Evolutionary conservation across 352 stramenopile genomes (phyloP).

Genomic region (Thalassiosira exigua): DNA sequence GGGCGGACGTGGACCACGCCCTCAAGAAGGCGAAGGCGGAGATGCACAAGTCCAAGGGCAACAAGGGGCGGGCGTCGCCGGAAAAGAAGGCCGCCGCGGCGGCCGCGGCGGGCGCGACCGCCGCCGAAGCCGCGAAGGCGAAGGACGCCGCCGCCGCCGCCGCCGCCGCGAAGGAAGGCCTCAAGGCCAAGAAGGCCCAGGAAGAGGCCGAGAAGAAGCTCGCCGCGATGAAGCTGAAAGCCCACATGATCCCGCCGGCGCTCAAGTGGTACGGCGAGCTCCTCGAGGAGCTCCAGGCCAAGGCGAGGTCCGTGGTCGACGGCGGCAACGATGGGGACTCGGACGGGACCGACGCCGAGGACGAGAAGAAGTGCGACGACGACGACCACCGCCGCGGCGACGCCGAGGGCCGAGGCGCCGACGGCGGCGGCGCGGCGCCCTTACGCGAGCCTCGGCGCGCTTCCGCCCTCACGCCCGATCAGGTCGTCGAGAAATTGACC

Average conservation of each 20-base stretch:
- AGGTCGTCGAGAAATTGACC: constrained; percentile 26
- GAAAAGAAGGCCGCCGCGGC: no score
- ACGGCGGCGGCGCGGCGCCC: no score
- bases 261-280: constrained; percentile 41
- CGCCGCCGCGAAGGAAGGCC: background rate
- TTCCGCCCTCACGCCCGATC: constrained; percentile 12
- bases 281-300: constrained; percentile 23
- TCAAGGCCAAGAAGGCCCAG: background rate
- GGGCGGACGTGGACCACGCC: constrained; percentile 21
- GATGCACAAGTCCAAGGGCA: no score
- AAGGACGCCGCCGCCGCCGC: no score
- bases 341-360: background rate
- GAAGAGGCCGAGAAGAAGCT: constrained; percentile 26
- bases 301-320: constrained; percentile 1
- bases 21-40: constrained; percentile 23
- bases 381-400: background rate
- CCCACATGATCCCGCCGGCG: constrained; percentile 29
- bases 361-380: constrained; percentile 1
- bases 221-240: constrained; percentile 4
- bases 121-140: no score
- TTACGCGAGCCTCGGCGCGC: no score
- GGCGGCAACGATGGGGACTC: constrained; percentile 8
- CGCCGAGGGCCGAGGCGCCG: no score
- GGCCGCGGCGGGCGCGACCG: no score
- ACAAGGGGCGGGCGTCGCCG: no score